Base-by-base conservation (phyloP, 106 monocot species). In the Platanthera zijinensis region DNA sequence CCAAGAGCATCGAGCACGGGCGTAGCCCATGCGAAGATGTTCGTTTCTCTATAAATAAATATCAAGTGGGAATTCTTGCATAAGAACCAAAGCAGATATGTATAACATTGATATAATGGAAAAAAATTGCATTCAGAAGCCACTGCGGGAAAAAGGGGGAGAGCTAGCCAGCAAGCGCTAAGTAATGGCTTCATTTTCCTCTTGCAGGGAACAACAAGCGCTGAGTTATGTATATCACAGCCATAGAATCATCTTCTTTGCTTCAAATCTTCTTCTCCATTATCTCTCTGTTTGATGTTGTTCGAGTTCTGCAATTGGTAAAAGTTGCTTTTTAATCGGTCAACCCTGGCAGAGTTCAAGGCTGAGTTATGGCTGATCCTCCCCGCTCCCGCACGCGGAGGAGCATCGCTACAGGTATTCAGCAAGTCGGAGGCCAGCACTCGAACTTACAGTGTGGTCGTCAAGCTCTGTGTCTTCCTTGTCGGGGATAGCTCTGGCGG, bases 281-380 rank as follows among this genome's bases (percentile, higher is more conserved):
- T 19, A 21, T 7, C n/a, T 25, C 8, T 50, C 12, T 18, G 15
- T 2, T 28, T n/a, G 67, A 52, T 68, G 64, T 54, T 51, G 28
- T 53, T 11, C 62, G 32, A 8, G 48, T 57, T 48, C 50, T 11
- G 62, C 74, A 51, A 39, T 51, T 25, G 15, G 14, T 69, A 74
- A 68, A 50, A n/a, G n/a, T 69, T 59, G 48, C 21, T 6, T 69
- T 70, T 21, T 50, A 61, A 57, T 57, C 51, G 57, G 75, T 82
- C 85, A 85, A 85, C 83, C 30, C 88, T 88, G 88, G 88, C 85
- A 83, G 72, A 15, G 51, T 66, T 73, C 67, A 66, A 76, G 80
- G 77, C 59, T 68, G 53, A 62, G 72, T 89, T 83, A 89, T 85
- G 88, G 85, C 88, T 85, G 88, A 85, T 85, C 83, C 75, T 78